These are phyloP conservation scores for Juncus effusus DNA, from an alignment of 176 grass and related monocot genomes.

Conservation along the genomic window DNA sequence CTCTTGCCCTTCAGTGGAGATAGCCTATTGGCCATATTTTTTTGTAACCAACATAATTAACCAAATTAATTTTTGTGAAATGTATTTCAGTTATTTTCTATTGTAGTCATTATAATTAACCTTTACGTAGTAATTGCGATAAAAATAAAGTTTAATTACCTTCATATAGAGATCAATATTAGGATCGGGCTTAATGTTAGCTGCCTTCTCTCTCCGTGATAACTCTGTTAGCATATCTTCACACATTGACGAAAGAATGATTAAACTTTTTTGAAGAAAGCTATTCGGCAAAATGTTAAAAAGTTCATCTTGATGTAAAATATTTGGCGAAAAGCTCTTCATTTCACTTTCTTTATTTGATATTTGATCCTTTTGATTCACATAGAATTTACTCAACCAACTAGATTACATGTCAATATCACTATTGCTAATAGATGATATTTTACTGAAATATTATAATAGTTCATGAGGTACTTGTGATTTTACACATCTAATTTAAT, in stretches of 20 bases:
- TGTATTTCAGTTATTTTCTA: too few relatives aligned
- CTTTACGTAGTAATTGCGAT: too few relatives aligned
- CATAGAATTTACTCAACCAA: background rate
- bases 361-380: background rate
- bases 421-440: background rate
- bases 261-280: background rate
- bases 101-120: too few relatives aligned
- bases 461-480: too few relatives aligned
- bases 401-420: conserved; percentile 13
- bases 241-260: conserved; percentile 22
- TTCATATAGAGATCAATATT: conserved; percentile 49
- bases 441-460: background rate
- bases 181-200: conserved; percentile 89
- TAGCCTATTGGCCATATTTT: conserved; percentile 41
- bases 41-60: background rate
- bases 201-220: conserved; percentile 77
- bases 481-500: background rate
- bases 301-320: background rate
- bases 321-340: background rate
- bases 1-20: conserved; percentile 92
- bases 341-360: background rate
- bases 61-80: background rate
- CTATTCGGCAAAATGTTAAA: background rate
- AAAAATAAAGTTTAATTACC: background rate
- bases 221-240: conserved; percentile 88